Evolutionary conservation across 164 flowering plant species (phyloP).

Genomic region (Umbellularia californica): DNA sequence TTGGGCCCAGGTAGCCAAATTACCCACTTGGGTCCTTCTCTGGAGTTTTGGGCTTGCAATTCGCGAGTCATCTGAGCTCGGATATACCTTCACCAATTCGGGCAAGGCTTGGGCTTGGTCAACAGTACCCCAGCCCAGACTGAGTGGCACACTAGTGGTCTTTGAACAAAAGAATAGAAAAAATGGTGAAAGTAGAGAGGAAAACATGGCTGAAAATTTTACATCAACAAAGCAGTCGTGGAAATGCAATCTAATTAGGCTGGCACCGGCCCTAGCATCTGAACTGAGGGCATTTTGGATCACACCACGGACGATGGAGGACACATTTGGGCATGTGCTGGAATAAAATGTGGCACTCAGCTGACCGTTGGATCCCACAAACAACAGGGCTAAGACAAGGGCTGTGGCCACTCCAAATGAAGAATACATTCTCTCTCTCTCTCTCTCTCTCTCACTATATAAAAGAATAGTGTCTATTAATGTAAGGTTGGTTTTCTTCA

Average conservation of each 20-base stretch:
- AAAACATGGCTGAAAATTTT: not conserved
- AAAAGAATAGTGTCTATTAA: too few relatives aligned
- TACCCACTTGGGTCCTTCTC: too few relatives aligned
- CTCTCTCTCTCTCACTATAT: not conserved
- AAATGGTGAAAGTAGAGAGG: not conserved
- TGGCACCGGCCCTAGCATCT: constrained; percentile 45
- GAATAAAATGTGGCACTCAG: constrained; percentile 40
- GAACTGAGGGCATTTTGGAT: constrained; percentile 28
- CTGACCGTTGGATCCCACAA: constrained; percentile 29
- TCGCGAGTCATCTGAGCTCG: too few relatives aligned
- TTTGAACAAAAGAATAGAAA: not conserved
- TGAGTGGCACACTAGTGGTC: not conserved
- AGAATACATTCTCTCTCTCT: constrained; percentile 2
- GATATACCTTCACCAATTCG: too few relatives aligned
- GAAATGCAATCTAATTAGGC: constrained; percentile 57
- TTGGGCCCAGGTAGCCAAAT: too few relatives aligned
- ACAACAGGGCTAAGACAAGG: not conserved
- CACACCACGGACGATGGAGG: constrained; percentile 27
- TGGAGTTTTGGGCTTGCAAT: too few relatives aligned
- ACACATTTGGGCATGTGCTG: constrained; percentile 46
- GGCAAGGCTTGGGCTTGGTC: too few relatives aligned
- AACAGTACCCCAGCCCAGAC: not conserved
- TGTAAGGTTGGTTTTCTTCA: too few relatives aligned
- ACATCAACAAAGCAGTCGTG: constrained; percentile 76
- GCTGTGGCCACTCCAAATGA: not conserved